Evolutionary conservation across 208 protist genomes (phyloP), one percentile per base, ranked within the genome.

Genomic region (Trypanosoma brucei): DNA sequence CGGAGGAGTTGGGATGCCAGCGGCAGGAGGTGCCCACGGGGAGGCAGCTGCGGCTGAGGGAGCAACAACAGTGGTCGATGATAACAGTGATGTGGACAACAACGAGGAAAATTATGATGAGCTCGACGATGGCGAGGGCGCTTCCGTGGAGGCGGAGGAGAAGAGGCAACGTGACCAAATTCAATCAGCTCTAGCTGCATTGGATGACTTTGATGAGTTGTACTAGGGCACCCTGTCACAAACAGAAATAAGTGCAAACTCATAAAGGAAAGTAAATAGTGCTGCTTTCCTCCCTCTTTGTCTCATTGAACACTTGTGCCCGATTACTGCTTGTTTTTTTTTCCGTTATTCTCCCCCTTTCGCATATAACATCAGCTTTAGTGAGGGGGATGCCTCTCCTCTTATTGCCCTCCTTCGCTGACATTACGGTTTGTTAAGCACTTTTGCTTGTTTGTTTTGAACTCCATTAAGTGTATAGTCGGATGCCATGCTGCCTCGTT

Each of bases 201-300:
- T 94, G 40, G 88, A 94, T 59, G 88, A 94, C 62, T 94, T 94
- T 77, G 84, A 94, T 35, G 83, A 88, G 57, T 61, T 88, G 14
- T 94, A 92, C 38, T 70, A 50, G 61, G 42, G 11, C 44, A 42
- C 34, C 14, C 13, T 22, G 22, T 22, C 22, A 22, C 22, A 22
- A 22, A 22, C 22, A 22, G 22, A 22, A 22, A 22, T 22, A 22
- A 22, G 22, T 22, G 22, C 22, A 22, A 22, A 22, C 22, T 22
- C 22, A 22, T 22, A 22, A 22, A 22, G 22, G 22, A 22, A 22
- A 22, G 22, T 22, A 22, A 22, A 22, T 22, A 22, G 22, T 22
- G 22, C 22, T 22, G 22, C 22, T 22, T 22, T 22, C 22, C 22
- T 22, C 22, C 22, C 22, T 22, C 22, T 22, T 22, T 22, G 22